Percentiles rank a stretch among this genome's conserved stretches.
Evolutionary conservation across 495 filamentous ascomycete genomes (phyloP).

Genomic region (Aspergillus egyptiacus): DNA sequence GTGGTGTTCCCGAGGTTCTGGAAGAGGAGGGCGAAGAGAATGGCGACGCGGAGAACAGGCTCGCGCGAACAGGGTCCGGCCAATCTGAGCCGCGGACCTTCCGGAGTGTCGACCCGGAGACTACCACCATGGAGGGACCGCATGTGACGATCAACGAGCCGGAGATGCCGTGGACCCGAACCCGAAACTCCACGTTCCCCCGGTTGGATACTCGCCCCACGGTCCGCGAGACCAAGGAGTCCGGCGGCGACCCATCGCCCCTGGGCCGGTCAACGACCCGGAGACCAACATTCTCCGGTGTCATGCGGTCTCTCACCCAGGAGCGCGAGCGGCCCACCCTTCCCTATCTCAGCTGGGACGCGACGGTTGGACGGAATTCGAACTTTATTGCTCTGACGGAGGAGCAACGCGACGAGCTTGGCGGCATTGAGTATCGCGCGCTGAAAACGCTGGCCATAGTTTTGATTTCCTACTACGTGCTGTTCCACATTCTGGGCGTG

Average conservation of each 20-base stretch:
- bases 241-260: constrained; percentile 17
- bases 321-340: constrained; percentile 47
- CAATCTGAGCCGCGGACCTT: constrained; percentile 16
- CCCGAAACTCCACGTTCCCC: constrained; percentile 34
- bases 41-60: background rate
- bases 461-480: constrained; percentile 68
- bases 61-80: constrained; percentile 5
- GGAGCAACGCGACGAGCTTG: constrained; percentile 86
- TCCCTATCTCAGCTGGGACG: constrained; percentile 90
- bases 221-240: constrained; percentile 33
- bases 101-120: constrained; percentile 21
- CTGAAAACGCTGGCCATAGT: constrained; percentile 78
- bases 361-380: constrained; percentile 87
- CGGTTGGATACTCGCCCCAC: constrained; percentile 37
- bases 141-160: constrained; percentile 64
- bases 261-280: constrained; percentile 22
- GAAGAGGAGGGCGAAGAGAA: constrained; percentile 32
- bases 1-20: constrained; percentile 60
- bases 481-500: constrained; percentile 69
- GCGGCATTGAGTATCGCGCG: constrained; percentile 89
- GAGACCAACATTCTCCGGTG: constrained; percentile 29
- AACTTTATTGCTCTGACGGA: constrained; percentile 82
- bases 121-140: constrained; percentile 34
- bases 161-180: constrained; percentile 30
- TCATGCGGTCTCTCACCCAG: constrained; percentile 38